Conservation (phyloP, 2,329 filamentous ascomycete genomes). For the Sporothrix mexicana region DNA sequence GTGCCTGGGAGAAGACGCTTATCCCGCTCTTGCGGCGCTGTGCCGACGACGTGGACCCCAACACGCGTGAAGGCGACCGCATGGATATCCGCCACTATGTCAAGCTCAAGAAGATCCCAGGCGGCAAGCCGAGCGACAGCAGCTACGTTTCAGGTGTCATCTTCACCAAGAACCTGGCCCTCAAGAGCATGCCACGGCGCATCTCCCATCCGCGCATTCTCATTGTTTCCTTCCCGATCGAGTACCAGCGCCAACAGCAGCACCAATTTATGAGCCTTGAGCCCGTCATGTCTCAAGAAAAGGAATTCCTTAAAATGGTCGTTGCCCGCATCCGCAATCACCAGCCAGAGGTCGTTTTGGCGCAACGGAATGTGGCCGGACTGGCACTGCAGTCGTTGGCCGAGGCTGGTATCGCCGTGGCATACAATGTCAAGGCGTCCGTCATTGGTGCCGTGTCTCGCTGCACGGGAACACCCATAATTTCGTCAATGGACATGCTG, state of each 20-base stretch:
- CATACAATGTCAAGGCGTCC: conserved; percentile 94
- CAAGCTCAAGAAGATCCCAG: conserved; percentile 94
- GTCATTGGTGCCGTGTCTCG: conserved; percentile 94
- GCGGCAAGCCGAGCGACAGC: conserved; percentile 87
- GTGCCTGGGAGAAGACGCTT: conserved; percentile 87
- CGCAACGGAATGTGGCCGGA: conserved; percentile 90
- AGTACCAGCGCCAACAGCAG: conserved; percentile 87
- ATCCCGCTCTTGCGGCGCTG: conserved; percentile 89
- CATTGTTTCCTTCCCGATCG: conserved; percentile 92
- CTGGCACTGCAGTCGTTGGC: conserved; percentile 87
- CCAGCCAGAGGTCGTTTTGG: conserved; percentile 83
- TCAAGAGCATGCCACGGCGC: conserved; percentile 93
- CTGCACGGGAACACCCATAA: conserved; percentile 88
- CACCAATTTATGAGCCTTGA: conserved; percentile 98
- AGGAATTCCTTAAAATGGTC: conserved; percentile 88
- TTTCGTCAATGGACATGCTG: conserved; percentile 94
- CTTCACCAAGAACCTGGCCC: conserved; percentile 93
- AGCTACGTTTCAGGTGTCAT: conserved; percentile 97
- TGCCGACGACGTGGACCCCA: conserved; percentile 92
- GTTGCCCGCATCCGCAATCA: conserved; percentile 89
- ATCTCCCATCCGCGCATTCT: conserved; percentile 85
- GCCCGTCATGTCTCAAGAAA: conserved; percentile 94
- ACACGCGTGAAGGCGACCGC: conserved; percentile 87
- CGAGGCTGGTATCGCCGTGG: conserved; percentile 88
- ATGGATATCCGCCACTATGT: conserved; percentile 98